phyloP scores from a whole-genome alignment of 2,329 filamentous ascomycete genomes.

The Rutstroemia sp. region DNA sequence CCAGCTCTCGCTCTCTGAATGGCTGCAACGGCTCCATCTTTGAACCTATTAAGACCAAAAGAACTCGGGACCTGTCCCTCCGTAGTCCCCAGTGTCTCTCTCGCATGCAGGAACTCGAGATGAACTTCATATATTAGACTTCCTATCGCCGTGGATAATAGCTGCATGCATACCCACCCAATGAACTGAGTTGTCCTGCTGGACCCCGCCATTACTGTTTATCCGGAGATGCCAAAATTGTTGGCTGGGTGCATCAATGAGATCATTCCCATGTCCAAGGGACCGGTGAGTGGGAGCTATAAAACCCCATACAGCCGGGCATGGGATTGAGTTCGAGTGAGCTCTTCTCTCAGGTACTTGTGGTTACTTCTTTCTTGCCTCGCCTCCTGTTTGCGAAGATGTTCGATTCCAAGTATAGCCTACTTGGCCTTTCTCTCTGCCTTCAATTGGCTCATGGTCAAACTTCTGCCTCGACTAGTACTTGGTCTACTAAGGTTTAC shows the following conservation, averaged over 20 bases:
- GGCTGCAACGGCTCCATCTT: background rate
- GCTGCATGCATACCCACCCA: background rate
- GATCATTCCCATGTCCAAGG: background rate
- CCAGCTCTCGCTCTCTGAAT: background rate
- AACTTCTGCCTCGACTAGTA: background rate
- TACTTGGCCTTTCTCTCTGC: background rate
- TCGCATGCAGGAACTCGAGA: background rate
- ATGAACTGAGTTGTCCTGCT: background rate
- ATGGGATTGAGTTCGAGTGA: background rate
- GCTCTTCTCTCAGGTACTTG: background rate
- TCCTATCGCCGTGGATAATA: no score
- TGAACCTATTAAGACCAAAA: no score
- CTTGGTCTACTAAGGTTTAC: constrained; percentile 25
- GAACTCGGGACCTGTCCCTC: constrained; percentile 1
- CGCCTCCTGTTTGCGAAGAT: background rate
- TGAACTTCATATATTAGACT: background rate
- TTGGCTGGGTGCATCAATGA: background rate
- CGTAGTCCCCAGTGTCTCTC: background rate
- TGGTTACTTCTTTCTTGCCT: background rate
- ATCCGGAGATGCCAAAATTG: background rate
- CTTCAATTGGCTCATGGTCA: background rate
- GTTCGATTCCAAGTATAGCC: constrained; percentile 2
- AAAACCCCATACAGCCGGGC: background rate
- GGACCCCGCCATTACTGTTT: constrained; percentile 1
- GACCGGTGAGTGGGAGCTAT: background rate